A percentile compares a stretch with the other conserved stretches of the same genome.
These are phyloP conservation scores for Leptodermis oblonga DNA, from an alignment of 257 asterid species.

Conservation along the genomic window DNA sequence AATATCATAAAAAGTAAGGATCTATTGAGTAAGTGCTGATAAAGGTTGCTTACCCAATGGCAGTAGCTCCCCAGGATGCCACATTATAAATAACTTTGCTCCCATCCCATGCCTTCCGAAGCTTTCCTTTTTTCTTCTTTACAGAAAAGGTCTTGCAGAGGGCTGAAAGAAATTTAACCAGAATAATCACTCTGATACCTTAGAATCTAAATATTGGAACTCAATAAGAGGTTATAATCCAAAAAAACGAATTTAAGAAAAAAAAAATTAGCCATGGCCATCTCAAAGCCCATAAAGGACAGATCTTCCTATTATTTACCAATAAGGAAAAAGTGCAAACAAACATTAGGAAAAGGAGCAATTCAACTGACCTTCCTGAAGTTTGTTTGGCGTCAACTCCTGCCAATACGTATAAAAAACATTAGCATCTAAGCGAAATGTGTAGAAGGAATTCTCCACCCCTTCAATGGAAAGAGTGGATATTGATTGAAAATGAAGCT, in stretches of 20 bases:
- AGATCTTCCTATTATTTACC: neutral
- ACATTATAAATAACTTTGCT: slow-evolving; percentile 89
- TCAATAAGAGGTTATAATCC: neutral
- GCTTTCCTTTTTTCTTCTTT: slow-evolving; percentile 81
- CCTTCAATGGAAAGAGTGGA: neutral
- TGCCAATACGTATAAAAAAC: slow-evolving; percentile 24
- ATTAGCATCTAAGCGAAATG: neutral
- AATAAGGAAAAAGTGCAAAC: neutral
- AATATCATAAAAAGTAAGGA: neutral
- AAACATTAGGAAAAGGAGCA: neutral
- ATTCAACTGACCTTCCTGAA: slow-evolving; percentile 76
- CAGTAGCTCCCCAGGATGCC: slow-evolving; percentile 99
- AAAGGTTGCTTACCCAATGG: slow-evolving; percentile 71
- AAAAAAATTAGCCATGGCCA: neutral
- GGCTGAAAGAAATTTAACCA: slow-evolving; percentile 52
- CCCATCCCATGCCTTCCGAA: slow-evolving; percentile 97
- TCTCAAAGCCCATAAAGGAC: too few relatives aligned
- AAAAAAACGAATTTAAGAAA: neutral
- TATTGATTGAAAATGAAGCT: neutral
- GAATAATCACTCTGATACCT: slow-evolving; percentile 14
- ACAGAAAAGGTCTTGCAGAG: slow-evolving; percentile 90
- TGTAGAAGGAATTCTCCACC: neutral
- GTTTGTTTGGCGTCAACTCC: slow-evolving; percentile 95
- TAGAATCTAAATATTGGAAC: neutral
- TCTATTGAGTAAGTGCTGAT: neutral